Evolutionary conservation across 2,329 filamentous ascomycete species (phyloP).

Genomic region (Dactylellina haptotyla): DNA sequence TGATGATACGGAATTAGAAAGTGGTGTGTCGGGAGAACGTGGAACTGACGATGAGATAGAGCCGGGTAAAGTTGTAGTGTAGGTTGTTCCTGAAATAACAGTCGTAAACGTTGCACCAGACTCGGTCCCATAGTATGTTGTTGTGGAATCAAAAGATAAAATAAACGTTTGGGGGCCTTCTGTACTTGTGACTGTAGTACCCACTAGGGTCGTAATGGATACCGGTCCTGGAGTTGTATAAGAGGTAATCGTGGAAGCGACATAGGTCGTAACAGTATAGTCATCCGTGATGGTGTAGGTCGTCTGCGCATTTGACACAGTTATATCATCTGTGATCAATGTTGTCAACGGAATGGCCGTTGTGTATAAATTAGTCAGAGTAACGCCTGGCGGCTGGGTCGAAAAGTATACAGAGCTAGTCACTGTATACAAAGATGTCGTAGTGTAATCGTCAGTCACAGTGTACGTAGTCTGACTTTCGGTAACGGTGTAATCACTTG

Average conservation of each 20-base stretch:
- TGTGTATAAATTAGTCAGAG: background rate
- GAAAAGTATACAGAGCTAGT: no score
- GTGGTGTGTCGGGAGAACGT: slow-evolving; percentile 10
- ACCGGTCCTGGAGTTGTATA: background rate
- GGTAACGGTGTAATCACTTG: no score
- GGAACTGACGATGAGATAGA: slow-evolving; percentile 16
- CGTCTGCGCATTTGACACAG: background rate
- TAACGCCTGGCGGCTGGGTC: background rate
- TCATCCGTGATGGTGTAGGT: no score
- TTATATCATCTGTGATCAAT: slow-evolving; percentile 8
- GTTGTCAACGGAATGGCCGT: background rate
- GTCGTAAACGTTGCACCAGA: slow-evolving; percentile 2
- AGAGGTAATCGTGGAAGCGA: background rate
- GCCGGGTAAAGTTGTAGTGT: slow-evolving; percentile 2
- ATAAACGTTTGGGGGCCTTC: slow-evolving; percentile 7
- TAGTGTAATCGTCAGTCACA: no score
- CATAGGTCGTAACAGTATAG: background rate
- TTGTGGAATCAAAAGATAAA: slow-evolving; percentile 8
- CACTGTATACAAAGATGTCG: no score
- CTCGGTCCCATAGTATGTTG: slow-evolving; percentile 20
- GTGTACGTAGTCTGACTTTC: no score
- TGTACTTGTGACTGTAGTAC: background rate
- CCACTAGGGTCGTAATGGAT: background rate
- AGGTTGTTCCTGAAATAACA: slow-evolving; percentile 5
- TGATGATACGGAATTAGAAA: slow-evolving; percentile 12